Percentiles rank a stretch among this genome's conserved stretches.
Evolutionary conservation across 2,329 filamentous ascomycete species (phyloP).

Genomic region (Epichloe elymi): DNA sequence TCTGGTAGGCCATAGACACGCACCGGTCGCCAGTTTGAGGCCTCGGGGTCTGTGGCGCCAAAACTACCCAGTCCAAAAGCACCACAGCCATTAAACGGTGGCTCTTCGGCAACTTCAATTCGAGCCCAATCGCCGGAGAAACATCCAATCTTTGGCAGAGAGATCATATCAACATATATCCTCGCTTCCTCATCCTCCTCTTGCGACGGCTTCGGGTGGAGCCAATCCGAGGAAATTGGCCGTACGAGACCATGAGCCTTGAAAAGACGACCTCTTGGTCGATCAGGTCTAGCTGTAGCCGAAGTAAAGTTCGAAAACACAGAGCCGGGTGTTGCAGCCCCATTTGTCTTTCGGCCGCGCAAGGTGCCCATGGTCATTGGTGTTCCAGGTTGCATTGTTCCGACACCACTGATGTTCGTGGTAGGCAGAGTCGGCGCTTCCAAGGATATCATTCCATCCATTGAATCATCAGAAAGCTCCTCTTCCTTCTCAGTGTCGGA

Average conservation of each 20-base stretch:
- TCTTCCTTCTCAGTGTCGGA: constrained; percentile 58
- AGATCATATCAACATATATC: constrained; percentile 79
- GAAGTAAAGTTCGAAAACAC: constrained; percentile 83
- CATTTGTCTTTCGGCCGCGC: constrained; percentile 52
- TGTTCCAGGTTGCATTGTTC: constrained; percentile 67
- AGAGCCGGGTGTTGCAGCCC: constrained; percentile 70
- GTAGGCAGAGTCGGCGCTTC: constrained; percentile 66
- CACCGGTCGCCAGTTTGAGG: constrained; percentile 63
- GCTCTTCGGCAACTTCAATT: constrained; percentile 64
- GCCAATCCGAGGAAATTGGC: constrained; percentile 58
- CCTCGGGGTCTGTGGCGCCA: constrained; percentile 37
- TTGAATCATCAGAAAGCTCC: constrained; percentile 71
- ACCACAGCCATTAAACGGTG: constrained; percentile 52
- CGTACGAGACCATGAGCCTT: constrained; percentile 65
- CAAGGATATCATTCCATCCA: constrained; percentile 88
- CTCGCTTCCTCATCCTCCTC: constrained; percentile 81
- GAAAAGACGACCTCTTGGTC: constrained; percentile 66
- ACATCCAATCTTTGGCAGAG: constrained; percentile 79
- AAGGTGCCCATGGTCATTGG: constrained; percentile 54
- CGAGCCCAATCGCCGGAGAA: constrained; percentile 97
- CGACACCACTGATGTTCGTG: constrained; percentile 66
- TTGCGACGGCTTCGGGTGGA: constrained; percentile 67
- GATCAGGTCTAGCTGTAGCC: constrained; percentile 63
- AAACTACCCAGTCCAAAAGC: constrained; percentile 56
- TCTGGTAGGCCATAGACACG: constrained; percentile 85